These are phyloP conservation scores for Dunaliella primolecta DNA, from an alignment of 139 green algal genomes.

Conservation along the genomic window DNA sequence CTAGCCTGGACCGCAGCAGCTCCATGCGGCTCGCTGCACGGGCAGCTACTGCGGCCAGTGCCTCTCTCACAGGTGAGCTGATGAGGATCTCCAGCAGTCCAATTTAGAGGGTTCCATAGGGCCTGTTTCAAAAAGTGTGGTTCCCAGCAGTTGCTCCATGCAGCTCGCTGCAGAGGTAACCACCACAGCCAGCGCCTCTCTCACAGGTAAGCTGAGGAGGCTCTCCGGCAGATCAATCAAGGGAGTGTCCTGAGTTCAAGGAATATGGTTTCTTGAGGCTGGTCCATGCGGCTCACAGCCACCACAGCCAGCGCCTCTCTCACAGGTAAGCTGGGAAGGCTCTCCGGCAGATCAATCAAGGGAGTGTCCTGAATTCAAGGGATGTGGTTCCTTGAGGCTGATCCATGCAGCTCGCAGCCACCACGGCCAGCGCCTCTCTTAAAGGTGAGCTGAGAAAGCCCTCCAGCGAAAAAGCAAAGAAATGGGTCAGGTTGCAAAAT, in stretches of 20 bases:
- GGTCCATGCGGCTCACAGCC: background rate
- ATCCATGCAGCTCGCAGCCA: background rate
- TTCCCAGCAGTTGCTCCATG: background rate
- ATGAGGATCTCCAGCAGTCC: background rate
- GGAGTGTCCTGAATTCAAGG: background rate
- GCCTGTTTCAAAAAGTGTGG: background rate
- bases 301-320: constrained; percentile 7
- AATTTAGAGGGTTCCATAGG: background rate
- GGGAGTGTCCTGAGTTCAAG: background rate
- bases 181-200: constrained; percentile 2
- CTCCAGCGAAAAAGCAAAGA: too few relatives aligned
- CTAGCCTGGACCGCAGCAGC: background rate
- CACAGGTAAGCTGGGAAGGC: background rate
- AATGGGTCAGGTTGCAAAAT: too few relatives aligned
- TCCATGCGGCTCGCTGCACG: constrained; percentile 2
- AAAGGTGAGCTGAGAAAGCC: background rate
- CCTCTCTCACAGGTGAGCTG: constrained; percentile 5
- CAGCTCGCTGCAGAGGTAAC: background rate
- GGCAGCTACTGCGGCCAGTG: background rate
- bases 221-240: background rate
- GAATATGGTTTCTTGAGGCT: background rate
- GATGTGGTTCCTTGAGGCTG: background rate
- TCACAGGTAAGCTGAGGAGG: background rate
- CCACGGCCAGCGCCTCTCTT: constrained; percentile 3
- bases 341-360: background rate